These are phyloP conservation scores for Umbelopsis sp. DNA, from an alignment of 371 early-diverging fungal species.

Conservation along the genomic window DNA sequence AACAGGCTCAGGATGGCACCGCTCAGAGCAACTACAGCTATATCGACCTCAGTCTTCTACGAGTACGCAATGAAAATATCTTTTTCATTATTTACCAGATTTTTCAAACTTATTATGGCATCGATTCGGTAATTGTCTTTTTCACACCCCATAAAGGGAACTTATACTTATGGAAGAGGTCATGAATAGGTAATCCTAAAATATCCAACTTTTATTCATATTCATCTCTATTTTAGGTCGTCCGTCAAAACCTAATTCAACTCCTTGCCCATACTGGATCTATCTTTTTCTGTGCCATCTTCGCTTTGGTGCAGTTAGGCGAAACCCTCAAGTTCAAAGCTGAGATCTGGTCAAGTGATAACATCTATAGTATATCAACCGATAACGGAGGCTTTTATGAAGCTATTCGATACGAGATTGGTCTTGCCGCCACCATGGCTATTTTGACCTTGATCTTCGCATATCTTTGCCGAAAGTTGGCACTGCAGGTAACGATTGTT, in stretches of 20 bases:
- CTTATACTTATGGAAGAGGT: too few species aligned
- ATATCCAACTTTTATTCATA: not conserved
- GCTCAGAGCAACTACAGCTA: slow-evolving; percentile 25
- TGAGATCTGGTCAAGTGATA: slow-evolving; percentile 23
- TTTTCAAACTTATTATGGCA: slow-evolving; percentile 49
- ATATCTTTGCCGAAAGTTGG: slow-evolving; percentile 34
- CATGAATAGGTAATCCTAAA: too few species aligned
- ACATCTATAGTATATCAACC: slow-evolving; percentile 23
- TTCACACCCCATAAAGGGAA: not conserved
- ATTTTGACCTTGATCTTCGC: slow-evolving; percentile 34
- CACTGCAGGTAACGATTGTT: slow-evolving; percentile 33
- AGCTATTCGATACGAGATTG: slow-evolving; percentile 45
- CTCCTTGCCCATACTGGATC: slow-evolving; percentile 43
- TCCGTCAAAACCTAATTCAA: slow-evolving; percentile 55
- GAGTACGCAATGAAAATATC: slow-evolving; percentile 51
- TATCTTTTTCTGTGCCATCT: slow-evolving; percentile 37
- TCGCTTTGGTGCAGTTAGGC: slow-evolving; percentile 47
- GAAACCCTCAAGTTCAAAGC: slow-evolving; percentile 46
- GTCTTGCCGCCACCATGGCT: slow-evolving; percentile 28
- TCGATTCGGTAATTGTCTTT: slow-evolving; percentile 45
- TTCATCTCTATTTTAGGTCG: slow-evolving; percentile 31
- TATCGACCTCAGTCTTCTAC: slow-evolving; percentile 30
- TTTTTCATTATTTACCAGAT: slow-evolving; percentile 49
- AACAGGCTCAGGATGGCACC: slow-evolving; percentile 13
- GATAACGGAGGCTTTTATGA: slow-evolving; percentile 25